phyloP scores from a whole-genome alignment of 2,329 filamentous ascomycete species.

The Pseudocercospora fuligena region DNA sequence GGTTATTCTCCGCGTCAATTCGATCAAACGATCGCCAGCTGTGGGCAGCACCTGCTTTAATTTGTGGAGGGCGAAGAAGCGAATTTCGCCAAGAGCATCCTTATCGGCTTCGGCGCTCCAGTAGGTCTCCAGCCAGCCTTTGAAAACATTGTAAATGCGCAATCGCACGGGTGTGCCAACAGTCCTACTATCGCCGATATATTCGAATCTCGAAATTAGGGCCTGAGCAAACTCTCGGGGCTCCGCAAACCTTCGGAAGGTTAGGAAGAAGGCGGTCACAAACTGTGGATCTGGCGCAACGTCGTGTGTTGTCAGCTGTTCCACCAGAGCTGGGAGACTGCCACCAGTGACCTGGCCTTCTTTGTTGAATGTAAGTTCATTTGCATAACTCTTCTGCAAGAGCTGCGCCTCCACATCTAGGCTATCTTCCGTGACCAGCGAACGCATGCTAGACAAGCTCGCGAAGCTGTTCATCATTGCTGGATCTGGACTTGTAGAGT shows the following conservation, averaged over 20 bases:
- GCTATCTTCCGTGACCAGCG: constrained; percentile 71
- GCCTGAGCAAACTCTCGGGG: constrained; percentile 77
- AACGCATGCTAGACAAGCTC: constrained; percentile 67
- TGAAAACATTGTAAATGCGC: constrained; percentile 94
- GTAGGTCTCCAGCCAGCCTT: constrained; percentile 95
- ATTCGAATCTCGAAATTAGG: constrained; percentile 90
- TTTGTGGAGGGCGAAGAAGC: constrained; percentile 77
- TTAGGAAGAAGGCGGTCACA: constrained; percentile 93
- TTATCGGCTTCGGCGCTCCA: constrained; percentile 85
- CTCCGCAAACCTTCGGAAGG: constrained; percentile 89
- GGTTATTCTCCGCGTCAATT: constrained; percentile 78
- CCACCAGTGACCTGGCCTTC: constrained; percentile 94
- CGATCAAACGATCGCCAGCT: constrained; percentile 78
- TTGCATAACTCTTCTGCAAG: constrained; percentile 88
- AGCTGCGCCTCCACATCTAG: constrained; percentile 81
- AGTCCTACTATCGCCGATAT: constrained; percentile 77
- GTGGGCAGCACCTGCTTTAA: constrained; percentile 71
- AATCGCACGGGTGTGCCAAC: constrained; percentile 81
- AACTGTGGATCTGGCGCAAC: constrained; percentile 90
- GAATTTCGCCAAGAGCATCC: constrained; percentile 74
- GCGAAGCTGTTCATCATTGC: constrained; percentile 65
- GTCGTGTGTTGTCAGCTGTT: constrained; percentile 90
- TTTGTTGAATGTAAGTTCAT: constrained; percentile 91
- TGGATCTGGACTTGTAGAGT: constrained; percentile 47
- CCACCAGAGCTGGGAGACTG: constrained; percentile 86